These are phyloP conservation scores for Cucurbita maxima DNA, from an alignment of 306 rosid species.

Conservation along the genomic window DNA sequence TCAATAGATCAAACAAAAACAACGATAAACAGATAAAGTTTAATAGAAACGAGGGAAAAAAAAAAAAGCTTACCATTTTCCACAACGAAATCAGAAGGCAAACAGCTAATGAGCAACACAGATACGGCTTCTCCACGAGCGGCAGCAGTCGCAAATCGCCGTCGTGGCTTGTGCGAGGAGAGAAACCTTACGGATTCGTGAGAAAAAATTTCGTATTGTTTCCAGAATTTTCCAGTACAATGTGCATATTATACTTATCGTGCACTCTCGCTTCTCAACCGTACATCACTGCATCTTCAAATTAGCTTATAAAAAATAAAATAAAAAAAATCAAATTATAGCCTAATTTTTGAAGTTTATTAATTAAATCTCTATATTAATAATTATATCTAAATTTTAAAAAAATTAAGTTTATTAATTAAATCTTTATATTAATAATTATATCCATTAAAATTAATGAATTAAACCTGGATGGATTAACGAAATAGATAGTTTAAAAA, in stretches of 20 bases:
- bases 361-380: no score
- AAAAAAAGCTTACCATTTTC: not conserved
- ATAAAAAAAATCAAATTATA: no score
- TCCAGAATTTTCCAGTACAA: not conserved
- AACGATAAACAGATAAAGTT: not conserved
- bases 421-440: no score
- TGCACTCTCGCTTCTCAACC: not conserved
- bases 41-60: not conserved
- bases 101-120: not conserved
- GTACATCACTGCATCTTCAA: not conserved
- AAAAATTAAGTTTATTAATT: no score
- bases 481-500: no score
- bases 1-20: not conserved
- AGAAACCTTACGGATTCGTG: not conserved
- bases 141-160: not conserved
- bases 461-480: no score
- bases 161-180: not conserved
- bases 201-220: not conserved
- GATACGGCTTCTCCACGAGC: not conserved
- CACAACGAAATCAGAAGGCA: not conserved
- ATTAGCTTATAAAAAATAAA: no score
- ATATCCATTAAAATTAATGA: no score
- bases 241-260: not conserved
- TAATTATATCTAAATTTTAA: no score
- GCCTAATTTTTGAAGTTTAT: no score